Evolutionary conservation across 1,284 basidiomycete species (phyloP), one percentile per base, ranked within the genome.

Genomic region (Termitomyces sp.): DNA sequence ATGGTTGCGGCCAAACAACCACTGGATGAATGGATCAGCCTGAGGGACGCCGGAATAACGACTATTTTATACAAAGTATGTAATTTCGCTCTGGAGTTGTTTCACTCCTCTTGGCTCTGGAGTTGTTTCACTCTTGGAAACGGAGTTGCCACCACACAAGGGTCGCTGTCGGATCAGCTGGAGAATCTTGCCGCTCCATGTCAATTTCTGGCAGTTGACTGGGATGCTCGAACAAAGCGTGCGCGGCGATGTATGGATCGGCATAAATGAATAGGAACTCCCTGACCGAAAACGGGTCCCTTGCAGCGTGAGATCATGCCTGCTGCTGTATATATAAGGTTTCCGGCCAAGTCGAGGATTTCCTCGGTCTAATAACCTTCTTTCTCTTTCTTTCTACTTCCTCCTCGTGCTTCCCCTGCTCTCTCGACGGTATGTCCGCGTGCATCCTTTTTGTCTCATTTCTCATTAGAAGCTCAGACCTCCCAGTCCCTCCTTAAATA

Each of bases 401-500:
- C 56, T 55, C 58, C 45, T 54, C 39, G 53, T n/a, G n/a, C n/a
- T n/a, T n/a, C n/a, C n/a, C n/a, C n/a, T n/a, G n/a, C 58, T 61
- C 44, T 44, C 65, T 55, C 44, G 56, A 61, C 61, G 52, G 61
- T 64, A 55, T 57, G 63, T 65, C 63, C 62, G 61, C 62, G 61
- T 60, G 59, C 56, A 64, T 67, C 60, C 64, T 62, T 58, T 62
- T 58, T 55, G 58, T 55, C 60, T 62, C 60, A 59, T 64, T 63
- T 65, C 66, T 62, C 61, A 65, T 58, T 63, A 55, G 62, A 61
- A 59, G 50, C 47, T 59, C 36, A 60, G 48, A 49, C 47, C 55
- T 59, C 52, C 53, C 61, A 58, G 56, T 65, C 59, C 62, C 63
- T 62, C 64, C 65, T 67, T 71, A 68, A 65, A 68, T 68, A 67